Conservation (phyloP, 306 rosid species). For the Arachis hypogaea region DNA sequence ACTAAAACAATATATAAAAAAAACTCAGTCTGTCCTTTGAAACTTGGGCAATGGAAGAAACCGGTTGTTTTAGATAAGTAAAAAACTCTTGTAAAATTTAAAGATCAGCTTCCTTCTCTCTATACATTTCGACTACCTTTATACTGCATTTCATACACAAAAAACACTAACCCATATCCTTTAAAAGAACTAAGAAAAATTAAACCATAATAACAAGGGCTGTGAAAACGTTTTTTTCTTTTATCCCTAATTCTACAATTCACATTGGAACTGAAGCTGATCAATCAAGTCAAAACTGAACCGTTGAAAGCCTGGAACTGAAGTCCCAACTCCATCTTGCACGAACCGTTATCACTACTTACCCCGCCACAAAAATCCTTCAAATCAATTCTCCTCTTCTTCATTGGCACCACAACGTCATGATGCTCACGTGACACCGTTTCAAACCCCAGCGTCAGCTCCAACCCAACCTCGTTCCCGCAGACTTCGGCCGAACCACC, state of each 20-base stretch:
- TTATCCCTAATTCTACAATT: conserved; percentile 11
- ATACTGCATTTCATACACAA: conserved; percentile 30
- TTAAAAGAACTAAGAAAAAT: background rate
- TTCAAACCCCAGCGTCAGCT: conserved; percentile 73
- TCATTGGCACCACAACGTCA: conserved; percentile 65
- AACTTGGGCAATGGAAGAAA: no score
- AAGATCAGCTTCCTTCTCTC: background rate
- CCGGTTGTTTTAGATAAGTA: no score
- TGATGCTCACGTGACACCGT: conserved; percentile 49
- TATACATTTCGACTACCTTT: conserved; percentile 27
- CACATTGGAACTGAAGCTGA: background rate
- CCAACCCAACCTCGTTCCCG: conserved; percentile 55
- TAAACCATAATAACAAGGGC: conserved; percentile 1
- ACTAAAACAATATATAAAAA: no score
- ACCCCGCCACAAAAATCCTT: background rate
- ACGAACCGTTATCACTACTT: conserved; percentile 9
- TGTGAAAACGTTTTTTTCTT: background rate
- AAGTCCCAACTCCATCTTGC: conserved; percentile 50
- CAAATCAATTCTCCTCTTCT: conserved; percentile 62
- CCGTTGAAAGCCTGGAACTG: conserved; percentile 40
- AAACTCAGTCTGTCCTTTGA: no score
- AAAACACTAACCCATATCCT: conserved; percentile 14
- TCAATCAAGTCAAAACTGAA: conserved; percentile 26
- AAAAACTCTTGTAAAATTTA: background rate
- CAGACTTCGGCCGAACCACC: conserved; percentile 24